Conservation (phyloP, 2,329 filamentous ascomycete species). For the Penicillium sp. region DNA sequence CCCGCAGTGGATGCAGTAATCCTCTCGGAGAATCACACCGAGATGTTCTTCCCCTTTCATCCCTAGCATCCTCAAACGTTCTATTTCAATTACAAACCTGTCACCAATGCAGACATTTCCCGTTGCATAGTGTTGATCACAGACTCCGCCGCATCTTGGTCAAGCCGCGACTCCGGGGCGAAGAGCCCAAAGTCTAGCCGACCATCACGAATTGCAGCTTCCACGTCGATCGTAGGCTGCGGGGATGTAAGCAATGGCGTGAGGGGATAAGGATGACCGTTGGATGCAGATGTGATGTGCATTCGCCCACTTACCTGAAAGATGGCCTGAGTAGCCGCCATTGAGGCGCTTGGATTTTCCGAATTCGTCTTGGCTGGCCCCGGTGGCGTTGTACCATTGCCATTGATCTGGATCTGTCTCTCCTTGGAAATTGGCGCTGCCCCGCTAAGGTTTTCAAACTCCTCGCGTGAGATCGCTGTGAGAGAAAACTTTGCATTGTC, state of each 20-base stretch:
- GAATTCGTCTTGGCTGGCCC: constrained; percentile 3
- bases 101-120: constrained; percentile 16
- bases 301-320: constrained; percentile 20
- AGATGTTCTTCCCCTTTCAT: not conserved
- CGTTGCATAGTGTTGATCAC: constrained; percentile 17
- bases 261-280: constrained; percentile 4
- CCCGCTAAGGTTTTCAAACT: constrained; percentile 8
- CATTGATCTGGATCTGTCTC: constrained; percentile 9
- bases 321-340: constrained; percentile 12
- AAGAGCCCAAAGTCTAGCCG: constrained; percentile 26
- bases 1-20: not conserved
- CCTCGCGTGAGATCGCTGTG: constrained; percentile 12
- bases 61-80: constrained; percentile 3
- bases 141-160: constrained; percentile 9
- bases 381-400: constrained; percentile 11
- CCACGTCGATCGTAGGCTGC: constrained; percentile 27
- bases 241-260: constrained; percentile 16
- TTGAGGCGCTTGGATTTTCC: constrained; percentile 3
- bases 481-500: constrained; percentile 4
- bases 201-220: constrained; percentile 24
- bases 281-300: not conserved
- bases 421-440: not conserved
- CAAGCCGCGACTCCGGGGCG: constrained; percentile 16
- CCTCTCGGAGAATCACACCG: not conserved
- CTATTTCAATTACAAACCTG: constrained; percentile 4